phyloP scores from a whole-genome alignment of 331 rosid genomes.

The Acacia concinna region DNA sequence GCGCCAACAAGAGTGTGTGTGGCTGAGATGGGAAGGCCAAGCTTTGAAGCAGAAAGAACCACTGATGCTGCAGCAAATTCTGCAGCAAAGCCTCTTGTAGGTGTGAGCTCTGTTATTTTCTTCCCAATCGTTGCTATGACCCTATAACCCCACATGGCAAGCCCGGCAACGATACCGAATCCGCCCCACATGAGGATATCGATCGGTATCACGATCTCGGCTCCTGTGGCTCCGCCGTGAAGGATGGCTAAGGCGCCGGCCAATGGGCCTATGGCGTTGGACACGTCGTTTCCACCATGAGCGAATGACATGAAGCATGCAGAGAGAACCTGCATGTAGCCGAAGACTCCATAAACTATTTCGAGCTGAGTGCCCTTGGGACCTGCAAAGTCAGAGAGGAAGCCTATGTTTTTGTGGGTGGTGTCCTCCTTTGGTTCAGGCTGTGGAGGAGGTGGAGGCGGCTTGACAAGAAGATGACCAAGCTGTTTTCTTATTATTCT shows the following conservation, averaged over 20 bases:
- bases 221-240: conserved; percentile 57
- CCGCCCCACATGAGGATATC: conserved; percentile 99
- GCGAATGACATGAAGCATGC: conserved; percentile 99
- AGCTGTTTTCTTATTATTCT: conserved; percentile 77
- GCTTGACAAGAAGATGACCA: conserved; percentile 77
- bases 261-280: conserved; percentile 94
- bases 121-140: conserved; percentile 96
- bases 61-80: conserved; percentile 98
- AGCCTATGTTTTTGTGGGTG: conserved; percentile 54
- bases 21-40: conserved; percentile 89
- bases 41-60: conserved; percentile 83
- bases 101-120: conserved; percentile 93
- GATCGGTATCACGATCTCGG: conserved; percentile 71
- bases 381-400: conserved; percentile 83
- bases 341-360: conserved; percentile 92
- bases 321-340: conserved; percentile 92
- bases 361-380: conserved; percentile 87
- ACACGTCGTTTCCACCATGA: conserved; percentile 95
- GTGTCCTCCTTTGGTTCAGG: conserved; percentile 47
- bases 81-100: conserved; percentile 97
- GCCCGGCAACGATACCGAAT: conserved; percentile 92
- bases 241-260: conserved; percentile 91
- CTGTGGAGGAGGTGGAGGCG: conserved; percentile 19
- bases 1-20: conserved; percentile 97
- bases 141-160: conserved; percentile 92